A percentile compares a stretch with the other conserved stretches of the same genome.
Conservation (phyloP, 179 eudicot genomes). For the Beta lomatogona region DNA sequence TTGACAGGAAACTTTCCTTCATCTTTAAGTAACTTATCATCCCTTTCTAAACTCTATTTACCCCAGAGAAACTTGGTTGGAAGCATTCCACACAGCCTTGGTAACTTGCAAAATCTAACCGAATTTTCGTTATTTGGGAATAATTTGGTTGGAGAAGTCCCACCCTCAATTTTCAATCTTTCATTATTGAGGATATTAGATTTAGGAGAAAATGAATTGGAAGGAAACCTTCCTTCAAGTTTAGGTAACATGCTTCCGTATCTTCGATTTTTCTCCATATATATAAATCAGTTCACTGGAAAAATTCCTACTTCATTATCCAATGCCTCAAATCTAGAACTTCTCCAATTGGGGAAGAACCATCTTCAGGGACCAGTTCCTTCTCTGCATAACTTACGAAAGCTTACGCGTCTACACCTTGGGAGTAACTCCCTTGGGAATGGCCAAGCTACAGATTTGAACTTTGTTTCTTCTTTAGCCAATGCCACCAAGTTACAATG, state of each 20-base stretch:
- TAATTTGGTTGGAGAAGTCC: constrained; percentile 22
- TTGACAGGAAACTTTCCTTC: constrained; percentile 21
- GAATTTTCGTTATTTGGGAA: neutral
- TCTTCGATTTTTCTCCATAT: constrained; percentile 28
- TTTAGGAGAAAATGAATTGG: constrained; percentile 16
- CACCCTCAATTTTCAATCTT: constrained; percentile 20
- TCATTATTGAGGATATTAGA: constrained; percentile 1
- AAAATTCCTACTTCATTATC: constrained; percentile 42
- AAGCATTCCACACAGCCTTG: constrained; percentile 23
- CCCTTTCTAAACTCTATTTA: neutral
- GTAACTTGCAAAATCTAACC: constrained; percentile 1
- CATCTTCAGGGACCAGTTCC: constrained; percentile 37
- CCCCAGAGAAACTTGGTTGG: constrained; percentile 12
- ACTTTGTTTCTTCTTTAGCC: constrained; percentile 33
- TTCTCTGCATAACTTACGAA: constrained; percentile 2
- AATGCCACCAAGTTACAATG: constrained; percentile 30
- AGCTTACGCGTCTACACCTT: constrained; percentile 12
- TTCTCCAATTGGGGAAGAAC: constrained; percentile 13
- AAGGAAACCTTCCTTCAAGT: constrained; percentile 41
- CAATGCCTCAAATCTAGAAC: constrained; percentile 34
- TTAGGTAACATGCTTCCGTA: constrained; percentile 36
- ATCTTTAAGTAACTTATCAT: constrained; percentile 28
- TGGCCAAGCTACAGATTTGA: constrained; percentile 29
- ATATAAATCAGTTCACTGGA: constrained; percentile 38
- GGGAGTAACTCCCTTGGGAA: constrained; percentile 24